Evolutionary conservation across 2,329 filamentous ascomycete genomes (phyloP).

Genomic region (Calonectria crousiana): DNA sequence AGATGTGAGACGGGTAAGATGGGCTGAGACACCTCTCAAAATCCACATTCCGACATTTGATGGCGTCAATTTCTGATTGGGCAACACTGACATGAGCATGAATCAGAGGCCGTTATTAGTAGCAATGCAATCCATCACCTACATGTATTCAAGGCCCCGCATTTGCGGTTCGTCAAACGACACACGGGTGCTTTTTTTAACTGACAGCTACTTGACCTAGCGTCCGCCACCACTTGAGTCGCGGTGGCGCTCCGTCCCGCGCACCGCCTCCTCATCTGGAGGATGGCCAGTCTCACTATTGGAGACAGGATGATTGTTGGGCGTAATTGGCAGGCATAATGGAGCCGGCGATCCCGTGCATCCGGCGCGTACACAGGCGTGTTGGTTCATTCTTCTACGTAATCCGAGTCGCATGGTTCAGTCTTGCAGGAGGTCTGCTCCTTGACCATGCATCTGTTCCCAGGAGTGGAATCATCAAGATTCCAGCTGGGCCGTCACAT

Average conservation of each 20-base stretch:
- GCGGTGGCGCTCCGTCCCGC: neutral
- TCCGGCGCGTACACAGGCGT: neutral
- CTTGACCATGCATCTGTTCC: neutral
- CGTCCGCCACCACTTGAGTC: neutral
- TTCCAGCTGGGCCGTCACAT: slow-evolving; percentile 2
- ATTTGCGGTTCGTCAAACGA: neutral
- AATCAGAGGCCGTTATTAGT: neutral
- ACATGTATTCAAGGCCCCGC: neutral
- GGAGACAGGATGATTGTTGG: neutral
- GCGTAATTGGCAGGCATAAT: neutral
- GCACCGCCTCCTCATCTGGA: neutral
- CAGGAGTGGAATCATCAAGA: neutral
- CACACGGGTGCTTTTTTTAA: neutral
- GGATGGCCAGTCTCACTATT: neutral
- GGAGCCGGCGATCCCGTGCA: neutral
- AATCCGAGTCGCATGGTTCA: neutral
- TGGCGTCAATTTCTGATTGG: neutral
- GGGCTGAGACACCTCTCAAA: neutral
- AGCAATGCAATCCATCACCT: neutral
- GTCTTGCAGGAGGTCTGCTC: neutral
- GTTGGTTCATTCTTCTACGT: neutral
- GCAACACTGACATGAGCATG: neutral
- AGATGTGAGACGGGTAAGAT: neutral
- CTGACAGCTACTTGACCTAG: neutral
- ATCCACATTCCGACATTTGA: neutral